Evolutionary conservation across 306 rosid genomes (phyloP).

Genomic region (Acacia acuminata): DNA sequence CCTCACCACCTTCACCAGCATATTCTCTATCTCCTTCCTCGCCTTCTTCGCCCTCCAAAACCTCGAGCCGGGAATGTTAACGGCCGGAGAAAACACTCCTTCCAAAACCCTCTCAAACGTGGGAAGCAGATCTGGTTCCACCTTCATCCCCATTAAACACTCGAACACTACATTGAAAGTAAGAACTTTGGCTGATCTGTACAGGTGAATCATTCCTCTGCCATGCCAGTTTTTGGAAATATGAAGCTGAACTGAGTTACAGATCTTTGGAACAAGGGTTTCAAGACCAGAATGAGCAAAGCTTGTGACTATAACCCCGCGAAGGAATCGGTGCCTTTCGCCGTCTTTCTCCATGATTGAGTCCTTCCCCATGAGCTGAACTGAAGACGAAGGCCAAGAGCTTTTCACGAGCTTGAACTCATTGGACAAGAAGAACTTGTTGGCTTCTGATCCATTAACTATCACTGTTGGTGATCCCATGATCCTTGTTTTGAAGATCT

Average conservation of each 20-base stretch:
- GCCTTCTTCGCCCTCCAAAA: slow-evolving; percentile 79
- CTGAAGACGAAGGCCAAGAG: slow-evolving; percentile 83
- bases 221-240: slow-evolving; percentile 57
- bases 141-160: slow-evolving; percentile 70
- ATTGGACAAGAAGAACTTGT: slow-evolving; percentile 61
- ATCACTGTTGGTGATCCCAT: slow-evolving; percentile 86
- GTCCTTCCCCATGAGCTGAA: slow-evolving; percentile 84
- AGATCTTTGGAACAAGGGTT: slow-evolving; percentile 57
- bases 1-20: slow-evolving; percentile 60
- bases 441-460: slow-evolving; percentile 78
- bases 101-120: slow-evolving; percentile 76
- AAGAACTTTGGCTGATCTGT: slow-evolving; percentile 53
- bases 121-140: slow-evolving; percentile 54
- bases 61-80: slow-evolving; percentile 52
- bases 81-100: slow-evolving; percentile 62
- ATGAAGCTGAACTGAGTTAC: slow-evolving; percentile 42
- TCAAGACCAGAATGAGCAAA: slow-evolving; percentile 61
- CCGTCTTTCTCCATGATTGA: slow-evolving; percentile 81
- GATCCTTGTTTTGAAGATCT: slow-evolving; percentile 73
- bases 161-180: slow-evolving; percentile 67
- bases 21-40: slow-evolving; percentile 60
- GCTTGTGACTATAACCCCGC: slow-evolving; percentile 48
- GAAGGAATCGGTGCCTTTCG: slow-evolving; percentile 62
- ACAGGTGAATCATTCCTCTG: slow-evolving; percentile 46
- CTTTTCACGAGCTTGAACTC: slow-evolving; percentile 88